Evolutionary conservation across 139 green algal species (phyloP), one percentile per base, ranked within the genome.

Genomic region (Micractinium conductrix): DNA sequence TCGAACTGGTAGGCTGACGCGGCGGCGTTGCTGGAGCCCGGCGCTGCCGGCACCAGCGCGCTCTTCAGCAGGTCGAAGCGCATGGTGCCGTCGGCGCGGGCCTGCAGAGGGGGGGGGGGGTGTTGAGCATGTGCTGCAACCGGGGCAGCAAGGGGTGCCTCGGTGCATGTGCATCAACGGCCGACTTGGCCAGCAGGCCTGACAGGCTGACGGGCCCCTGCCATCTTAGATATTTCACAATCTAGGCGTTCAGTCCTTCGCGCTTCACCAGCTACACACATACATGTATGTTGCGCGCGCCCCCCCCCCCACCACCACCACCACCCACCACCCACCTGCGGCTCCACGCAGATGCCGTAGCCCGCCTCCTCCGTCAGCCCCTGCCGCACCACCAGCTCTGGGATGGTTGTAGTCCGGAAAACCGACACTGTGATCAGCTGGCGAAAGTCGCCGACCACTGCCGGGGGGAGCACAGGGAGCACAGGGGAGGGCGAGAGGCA

Each of bases 371-470:
- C 4, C 26, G 30, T 72, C 62, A 84, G 62, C 10, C 84, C 84
- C 37, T 58, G 33, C 17, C 48, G n/a, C 24, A 65, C 22, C 26
- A 71, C 24, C 19, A 26, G 42, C 43, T 78, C 73, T 33, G 84
- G 45, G 22, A 88, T 48, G 14, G 76, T 82, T 37, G 55, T 65
- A 3, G 74, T 88, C 26, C 75, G 55, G 45, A 85, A 88, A 4
- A 74, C 74, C 30, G 43, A 75, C 9, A 87, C 83, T 16, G 74
- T 81, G 67, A 83, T 40, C 9, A 87, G 80, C 19, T 62, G 45
- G 37, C 78, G 50, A 44, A 89, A 89, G 70, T 89, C 70, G 10
- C 85, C 85, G 6, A 87, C 80, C 4, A 84, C 79, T 82, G 76
- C 55, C 24, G 74, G 14, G 19, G 50, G 74, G 53, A 35, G 4